Evolutionary conservation across 345 rosid genomes (phyloP).

Genomic region (Populus nigra): DNA sequence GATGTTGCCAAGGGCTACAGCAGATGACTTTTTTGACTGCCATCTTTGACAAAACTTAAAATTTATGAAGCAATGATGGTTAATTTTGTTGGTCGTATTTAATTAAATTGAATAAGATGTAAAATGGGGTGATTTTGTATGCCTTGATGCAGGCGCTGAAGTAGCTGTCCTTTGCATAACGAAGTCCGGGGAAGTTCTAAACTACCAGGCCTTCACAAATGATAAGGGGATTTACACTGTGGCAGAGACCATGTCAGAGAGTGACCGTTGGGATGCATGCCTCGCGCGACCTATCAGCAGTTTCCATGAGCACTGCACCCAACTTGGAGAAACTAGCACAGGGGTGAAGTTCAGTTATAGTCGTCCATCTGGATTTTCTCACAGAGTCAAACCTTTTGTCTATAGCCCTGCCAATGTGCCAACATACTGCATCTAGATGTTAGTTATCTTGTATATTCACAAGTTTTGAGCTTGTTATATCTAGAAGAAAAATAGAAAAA

Average conservation of each 20-base stretch:
- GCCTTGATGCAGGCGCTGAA: slow-evolving; percentile 69
- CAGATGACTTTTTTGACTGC: not conserved
- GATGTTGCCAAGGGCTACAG: not conserved
- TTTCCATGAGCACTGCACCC: slow-evolving; percentile 77
- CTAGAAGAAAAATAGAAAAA: not conserved
- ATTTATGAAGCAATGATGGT: not conserved
- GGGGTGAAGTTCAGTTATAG: slow-evolving; percentile 80
- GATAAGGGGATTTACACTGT: slow-evolving; percentile 76
- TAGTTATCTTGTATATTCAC: not conserved
- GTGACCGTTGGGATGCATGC: slow-evolving; percentile 95
- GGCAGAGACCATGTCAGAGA: slow-evolving; percentile 96
- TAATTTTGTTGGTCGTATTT: not conserved
- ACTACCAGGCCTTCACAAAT: slow-evolving; percentile 91
- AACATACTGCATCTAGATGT: slow-evolving; percentile 51
- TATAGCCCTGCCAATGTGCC: slow-evolving; percentile 58
- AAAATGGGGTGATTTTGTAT: not conserved
- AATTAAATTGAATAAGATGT: not conserved
- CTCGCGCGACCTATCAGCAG: slow-evolving; percentile 84
- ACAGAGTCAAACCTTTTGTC: slow-evolving; percentile 65
- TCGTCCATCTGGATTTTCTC: slow-evolving; percentile 77
- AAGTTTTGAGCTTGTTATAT: not conserved
- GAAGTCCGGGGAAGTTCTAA: slow-evolving; percentile 83
- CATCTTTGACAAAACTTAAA: not conserved
- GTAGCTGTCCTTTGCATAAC: slow-evolving; percentile 97
- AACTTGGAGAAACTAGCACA: slow-evolving; percentile 45